These are phyloP conservation scores for Pilobolus umbonatus DNA, from an alignment of 192 early-diverging fungal genomes.

Conservation along the genomic window DNA sequence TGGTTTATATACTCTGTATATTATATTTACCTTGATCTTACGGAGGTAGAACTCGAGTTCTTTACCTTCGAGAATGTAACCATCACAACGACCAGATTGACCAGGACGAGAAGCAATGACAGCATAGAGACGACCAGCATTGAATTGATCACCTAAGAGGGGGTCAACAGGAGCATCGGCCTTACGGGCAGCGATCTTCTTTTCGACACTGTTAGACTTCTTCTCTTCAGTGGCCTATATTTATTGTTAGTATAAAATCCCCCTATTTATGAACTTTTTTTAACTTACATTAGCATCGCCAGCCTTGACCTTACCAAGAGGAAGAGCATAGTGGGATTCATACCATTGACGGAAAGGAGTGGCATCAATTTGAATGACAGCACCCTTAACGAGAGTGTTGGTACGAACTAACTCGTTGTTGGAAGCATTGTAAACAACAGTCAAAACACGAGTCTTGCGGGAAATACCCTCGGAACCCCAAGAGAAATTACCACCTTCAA, in stretches of 20 bases:
- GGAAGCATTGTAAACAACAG: conserved; percentile 97
- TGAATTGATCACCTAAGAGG: conserved; percentile 90
- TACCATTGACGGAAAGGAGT: conserved; percentile 99
- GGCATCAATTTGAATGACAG: conserved; percentile 96
- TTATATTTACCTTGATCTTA: conserved; percentile 66
- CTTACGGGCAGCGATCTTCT: conserved; percentile 85
- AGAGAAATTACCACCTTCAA: conserved; percentile 95
- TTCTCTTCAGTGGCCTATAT: conserved; percentile 57
- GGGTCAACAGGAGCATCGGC: conserved; percentile 79
- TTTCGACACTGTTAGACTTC: conserved; percentile 86
- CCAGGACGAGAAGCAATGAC: conserved; percentile 93
- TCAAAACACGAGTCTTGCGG: conserved; percentile 93
- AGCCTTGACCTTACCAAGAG: conserved; percentile 81
- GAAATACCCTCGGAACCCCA: conserved; percentile 96
- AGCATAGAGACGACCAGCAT: conserved; percentile 90
- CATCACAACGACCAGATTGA: conserved; percentile 96
- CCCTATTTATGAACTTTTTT: conserved; percentile 12
- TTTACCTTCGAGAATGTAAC: conserved; percentile 99
- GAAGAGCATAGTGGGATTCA: conserved; percentile 92
- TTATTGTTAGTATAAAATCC: neutral
- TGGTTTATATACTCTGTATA: neutral
- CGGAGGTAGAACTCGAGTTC: conserved; percentile 98
- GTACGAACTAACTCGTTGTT: conserved; percentile 99
- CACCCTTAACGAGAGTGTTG: conserved; percentile 98
- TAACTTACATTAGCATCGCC: conserved; percentile 41